phyloP scores from a whole-genome alignment of 495 filamentous ascomycete species.

The Emericellopsis terricola region DNA sequence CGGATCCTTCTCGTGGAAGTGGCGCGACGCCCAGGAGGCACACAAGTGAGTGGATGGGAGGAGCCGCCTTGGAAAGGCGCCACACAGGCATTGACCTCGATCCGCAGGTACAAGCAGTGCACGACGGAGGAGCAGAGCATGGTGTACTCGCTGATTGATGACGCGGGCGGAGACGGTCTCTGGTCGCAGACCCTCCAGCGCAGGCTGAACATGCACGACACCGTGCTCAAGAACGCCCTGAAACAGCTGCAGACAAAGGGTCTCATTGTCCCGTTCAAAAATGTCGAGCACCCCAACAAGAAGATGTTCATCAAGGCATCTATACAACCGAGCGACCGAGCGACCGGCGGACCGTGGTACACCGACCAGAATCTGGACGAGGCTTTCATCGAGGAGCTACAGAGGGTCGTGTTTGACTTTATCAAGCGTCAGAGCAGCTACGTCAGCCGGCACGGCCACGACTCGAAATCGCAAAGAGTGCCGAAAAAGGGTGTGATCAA shows the following conservation, averaged over 20 bases:
- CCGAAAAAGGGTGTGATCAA: conserved; percentile 27
- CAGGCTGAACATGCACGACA: conserved; percentile 61
- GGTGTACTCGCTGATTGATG: conserved; percentile 74
- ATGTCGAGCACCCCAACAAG: conserved; percentile 42
- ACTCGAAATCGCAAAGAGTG: conserved; percentile 4
- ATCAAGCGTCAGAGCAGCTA: conserved; percentile 57
- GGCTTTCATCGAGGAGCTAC: conserved; percentile 59
- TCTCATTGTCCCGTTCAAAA: conserved; percentile 39
- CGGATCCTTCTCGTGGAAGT: conserved; percentile 37
- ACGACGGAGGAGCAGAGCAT: conserved; percentile 50
- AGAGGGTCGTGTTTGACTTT: conserved; percentile 47
- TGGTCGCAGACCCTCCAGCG: conserved; percentile 70
- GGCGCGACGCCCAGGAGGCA: conserved; percentile 49
- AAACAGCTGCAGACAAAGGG: conserved; percentile 53
- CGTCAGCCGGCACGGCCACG: conserved; percentile 13
- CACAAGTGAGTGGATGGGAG: conserved; percentile 36
- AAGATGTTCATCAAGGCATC: conserved; percentile 75
- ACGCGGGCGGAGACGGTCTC: conserved; percentile 60
- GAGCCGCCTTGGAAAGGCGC: neutral
- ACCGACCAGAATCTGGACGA: conserved; percentile 74
- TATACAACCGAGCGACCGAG: conserved; percentile 63
- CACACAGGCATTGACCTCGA: conserved; percentile 1
- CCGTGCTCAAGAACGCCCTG: conserved; percentile 52
- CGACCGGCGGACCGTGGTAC: conserved; percentile 88
- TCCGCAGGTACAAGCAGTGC: conserved; percentile 45